Percentiles rank a stretch among this genome's conserved stretches.
These are phyloP conservation scores for Porphyra umbilicalis DNA, from an alignment of 31 red algal genomes.

Conservation along the genomic window DNA sequence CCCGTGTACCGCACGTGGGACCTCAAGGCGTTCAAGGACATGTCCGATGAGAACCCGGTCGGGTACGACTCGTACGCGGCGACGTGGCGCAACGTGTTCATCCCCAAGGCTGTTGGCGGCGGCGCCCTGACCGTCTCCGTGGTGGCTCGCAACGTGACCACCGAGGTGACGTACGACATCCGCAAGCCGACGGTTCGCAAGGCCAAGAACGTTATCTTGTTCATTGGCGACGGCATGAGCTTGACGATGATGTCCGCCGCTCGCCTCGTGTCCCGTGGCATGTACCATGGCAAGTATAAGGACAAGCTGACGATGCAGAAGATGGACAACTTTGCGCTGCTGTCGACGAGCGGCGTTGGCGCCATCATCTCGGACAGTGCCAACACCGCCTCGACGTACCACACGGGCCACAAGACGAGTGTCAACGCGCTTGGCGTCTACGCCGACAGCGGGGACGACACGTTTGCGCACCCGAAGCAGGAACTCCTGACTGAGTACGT, in stretches of 20 bases:
- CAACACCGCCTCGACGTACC: conserved; percentile 27
- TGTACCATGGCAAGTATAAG: conserved; percentile 58
- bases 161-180: conserved; percentile 17
- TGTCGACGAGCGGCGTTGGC: conserved; percentile 29
- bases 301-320: conserved; percentile 27
- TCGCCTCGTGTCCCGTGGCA: conserved; percentile 39
- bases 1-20: conserved; percentile 26
- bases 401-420: conserved; percentile 43
- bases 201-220: conserved; percentile 33
- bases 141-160: conserved; percentile 21
- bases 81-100: conserved; percentile 30
- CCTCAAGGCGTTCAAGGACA: conserved; percentile 14
- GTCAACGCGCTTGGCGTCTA: conserved; percentile 47
- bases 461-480: conserved; percentile 32
- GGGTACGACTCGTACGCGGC: conserved; percentile 15
- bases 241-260: conserved; percentile 52
- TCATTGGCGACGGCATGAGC: conserved; percentile 51
- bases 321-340: conserved; percentile 19
- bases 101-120: conserved; percentile 11
- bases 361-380: conserved; percentile 57
- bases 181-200: conserved; percentile 24
- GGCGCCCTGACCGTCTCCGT: conserved; percentile 28
- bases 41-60: conserved; percentile 13
- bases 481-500: conserved; percentile 36
- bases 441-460: conserved; percentile 35